Percentiles rank a stretch among this genome's conserved stretches.
Evolutionary conservation across 2,329 filamentous ascomycete genomes (phyloP).

Genomic region (Aspergillus sp.): DNA sequence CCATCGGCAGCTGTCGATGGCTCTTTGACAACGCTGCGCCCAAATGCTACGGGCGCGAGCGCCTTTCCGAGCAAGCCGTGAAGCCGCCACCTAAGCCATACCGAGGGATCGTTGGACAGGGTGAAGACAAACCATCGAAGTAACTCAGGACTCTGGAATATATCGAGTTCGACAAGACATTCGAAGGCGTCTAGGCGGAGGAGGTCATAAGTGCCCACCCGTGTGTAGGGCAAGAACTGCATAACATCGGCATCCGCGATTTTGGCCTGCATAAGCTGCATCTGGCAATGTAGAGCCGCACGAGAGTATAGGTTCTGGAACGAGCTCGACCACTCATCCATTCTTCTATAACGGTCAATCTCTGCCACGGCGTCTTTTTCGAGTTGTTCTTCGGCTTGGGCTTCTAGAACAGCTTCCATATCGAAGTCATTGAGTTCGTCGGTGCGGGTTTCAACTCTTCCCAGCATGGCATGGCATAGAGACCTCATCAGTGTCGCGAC

Average conservation of each 20-base stretch:
- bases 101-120: conserved; percentile 57
- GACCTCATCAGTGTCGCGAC: conserved; percentile 74
- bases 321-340: conserved; percentile 67
- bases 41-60: conserved; percentile 60
- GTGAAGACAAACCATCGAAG: conserved; percentile 58
- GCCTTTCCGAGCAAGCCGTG: conserved; percentile 54
- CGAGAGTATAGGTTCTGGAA: conserved; percentile 64
- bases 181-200: conserved; percentile 61
- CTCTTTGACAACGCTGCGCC: conserved; percentile 42
- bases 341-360: conserved; percentile 62
- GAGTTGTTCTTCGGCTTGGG: conserved; percentile 55
- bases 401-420: conserved; percentile 49
- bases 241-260: conserved; percentile 53
- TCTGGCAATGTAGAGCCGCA: conserved; percentile 61
- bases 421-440: conserved; percentile 47
- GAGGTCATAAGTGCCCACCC: conserved; percentile 59
- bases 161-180: conserved; percentile 56
- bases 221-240: conserved; percentile 63
- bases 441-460: conserved; percentile 37
- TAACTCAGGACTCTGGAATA: conserved; percentile 52
- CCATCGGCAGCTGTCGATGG: conserved; percentile 36
- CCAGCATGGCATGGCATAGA: conserved; percentile 56
- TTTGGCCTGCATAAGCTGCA: conserved; percentile 54
- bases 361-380: conserved; percentile 59
- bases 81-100: conserved; percentile 56